Conservation (phyloP, 192 early-diverging fungal genomes). For the Thamnidium elegans region DNA sequence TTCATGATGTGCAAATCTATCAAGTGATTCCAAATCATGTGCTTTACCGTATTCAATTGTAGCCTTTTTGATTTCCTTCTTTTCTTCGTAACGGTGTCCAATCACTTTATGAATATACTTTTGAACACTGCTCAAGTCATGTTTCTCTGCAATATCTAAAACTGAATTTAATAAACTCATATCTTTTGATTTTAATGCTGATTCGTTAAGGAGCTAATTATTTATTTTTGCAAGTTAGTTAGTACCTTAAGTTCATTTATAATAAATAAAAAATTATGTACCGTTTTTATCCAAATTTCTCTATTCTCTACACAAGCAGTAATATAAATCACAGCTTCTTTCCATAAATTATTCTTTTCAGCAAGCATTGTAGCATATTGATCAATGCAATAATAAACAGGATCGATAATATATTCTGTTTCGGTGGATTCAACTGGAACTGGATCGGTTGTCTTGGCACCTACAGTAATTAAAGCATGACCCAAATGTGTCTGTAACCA, state of each 20-base stretch:
- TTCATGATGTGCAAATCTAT: neutral
- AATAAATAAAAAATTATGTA: neutral
- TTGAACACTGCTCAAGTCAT: neutral
- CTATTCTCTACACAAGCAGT: constrained; percentile 11
- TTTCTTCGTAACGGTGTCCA: neutral
- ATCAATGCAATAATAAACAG: constrained; percentile 11
- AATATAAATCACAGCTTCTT: constrained; percentile 17
- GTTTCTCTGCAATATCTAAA: neutral
- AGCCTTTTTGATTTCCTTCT: neutral
- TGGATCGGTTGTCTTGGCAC: neutral
- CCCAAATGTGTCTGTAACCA: constrained; percentile 24
- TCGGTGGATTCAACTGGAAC: neutral
- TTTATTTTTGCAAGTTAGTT: neutral
- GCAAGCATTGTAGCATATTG: constrained; percentile 15
- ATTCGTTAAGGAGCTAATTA: neutral
- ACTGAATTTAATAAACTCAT: neutral
- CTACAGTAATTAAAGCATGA: constrained; percentile 9
- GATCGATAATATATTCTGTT: constrained; percentile 10
- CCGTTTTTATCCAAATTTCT: constrained; percentile 10
- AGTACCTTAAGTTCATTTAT: too few relatives aligned
- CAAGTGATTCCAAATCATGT: neutral
- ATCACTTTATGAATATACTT: neutral
- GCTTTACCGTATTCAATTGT: constrained; percentile 12
- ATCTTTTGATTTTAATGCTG: neutral
- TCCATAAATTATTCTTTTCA: constrained; percentile 12